phyloP scores from a whole-genome alignment of 2,329 filamentous ascomycete species.

The Fusarium torulosum region DNA sequence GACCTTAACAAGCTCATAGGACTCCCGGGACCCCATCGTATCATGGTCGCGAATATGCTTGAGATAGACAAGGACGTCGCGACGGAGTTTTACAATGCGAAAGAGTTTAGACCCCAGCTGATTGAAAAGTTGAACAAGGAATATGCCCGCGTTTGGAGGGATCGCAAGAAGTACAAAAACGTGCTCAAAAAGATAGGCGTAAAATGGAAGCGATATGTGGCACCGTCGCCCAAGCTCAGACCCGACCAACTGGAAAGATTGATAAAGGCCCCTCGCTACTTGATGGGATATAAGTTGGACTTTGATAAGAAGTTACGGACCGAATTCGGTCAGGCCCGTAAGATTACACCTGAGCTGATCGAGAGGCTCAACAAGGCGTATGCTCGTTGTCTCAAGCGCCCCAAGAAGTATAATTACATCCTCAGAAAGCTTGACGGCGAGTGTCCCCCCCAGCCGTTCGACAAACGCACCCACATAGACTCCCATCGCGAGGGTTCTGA shows the following conservation, averaged over 20 bases:
- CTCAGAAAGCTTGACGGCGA: too few relatives aligned
- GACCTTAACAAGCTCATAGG: background rate
- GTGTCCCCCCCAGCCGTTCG: too few relatives aligned
- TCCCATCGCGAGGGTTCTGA: background rate
- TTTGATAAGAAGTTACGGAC: background rate
- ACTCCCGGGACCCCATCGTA: background rate
- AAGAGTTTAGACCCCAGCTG: background rate
- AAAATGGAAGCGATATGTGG: background rate
- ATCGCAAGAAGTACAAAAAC: background rate
- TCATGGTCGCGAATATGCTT: background rate
- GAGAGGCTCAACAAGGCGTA: conserved; percentile 15
- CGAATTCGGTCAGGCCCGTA: too few relatives aligned
- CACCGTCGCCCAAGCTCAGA: too few relatives aligned
- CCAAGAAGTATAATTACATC: too few relatives aligned
- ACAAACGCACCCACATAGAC: too few relatives aligned
- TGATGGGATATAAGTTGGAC: background rate
- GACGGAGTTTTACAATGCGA: background rate
- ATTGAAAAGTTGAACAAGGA: conserved; percentile 13
- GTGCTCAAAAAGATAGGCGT: background rate
- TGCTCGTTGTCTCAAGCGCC: too few relatives aligned
- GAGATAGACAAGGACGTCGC: background rate
- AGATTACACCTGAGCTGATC: background rate
- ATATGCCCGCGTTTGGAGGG: conserved; percentile 5
- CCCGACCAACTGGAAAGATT: too few relatives aligned
- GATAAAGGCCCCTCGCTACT: background rate